A percentile compares a stretch with the other conserved stretches of the same genome.
Evolutionary conservation across 176 grass and related monocot genomes (phyloP).

Genomic region (Carex kokanica): DNA sequence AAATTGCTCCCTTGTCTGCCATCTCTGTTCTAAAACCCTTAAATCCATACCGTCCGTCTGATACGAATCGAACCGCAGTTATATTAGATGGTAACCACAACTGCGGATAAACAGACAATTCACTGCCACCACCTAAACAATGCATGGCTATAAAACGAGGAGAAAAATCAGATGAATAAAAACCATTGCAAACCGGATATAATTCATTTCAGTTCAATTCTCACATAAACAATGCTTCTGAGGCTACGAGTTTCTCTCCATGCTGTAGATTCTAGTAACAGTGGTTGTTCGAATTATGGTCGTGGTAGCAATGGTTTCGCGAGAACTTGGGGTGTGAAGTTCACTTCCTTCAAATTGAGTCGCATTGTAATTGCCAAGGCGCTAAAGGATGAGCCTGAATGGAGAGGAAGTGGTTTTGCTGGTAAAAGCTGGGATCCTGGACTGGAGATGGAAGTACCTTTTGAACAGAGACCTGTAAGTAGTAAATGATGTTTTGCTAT

Average conservation of each 20-base stretch:
- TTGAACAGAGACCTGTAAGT: slow-evolving; percentile 85
- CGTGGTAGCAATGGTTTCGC: neutral
- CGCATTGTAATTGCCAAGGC: slow-evolving; percentile 43
- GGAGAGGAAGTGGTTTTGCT: slow-evolving; percentile 54
- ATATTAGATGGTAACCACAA: slow-evolving; percentile 1
- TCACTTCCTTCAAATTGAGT: slow-evolving; percentile 18
- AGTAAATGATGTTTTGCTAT: neutral
- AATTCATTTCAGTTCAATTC: neutral
- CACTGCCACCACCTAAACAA: slow-evolving; percentile 53
- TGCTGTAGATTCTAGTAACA: slow-evolving; percentile 19
- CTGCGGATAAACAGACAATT: slow-evolving; percentile 25
- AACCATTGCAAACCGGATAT: neutral
- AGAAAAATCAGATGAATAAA: slow-evolving; percentile 14
- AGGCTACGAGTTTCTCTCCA: slow-evolving; percentile 45
- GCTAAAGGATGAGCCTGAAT: slow-evolving; percentile 59
- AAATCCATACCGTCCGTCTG: slow-evolving; percentile 4
- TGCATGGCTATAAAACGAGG: slow-evolving; percentile 31
- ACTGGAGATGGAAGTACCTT: slow-evolving; percentile 80
- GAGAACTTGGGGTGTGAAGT: slow-evolving; percentile 5
- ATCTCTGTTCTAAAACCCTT: neutral
- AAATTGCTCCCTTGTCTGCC: neutral
- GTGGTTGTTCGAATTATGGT: neutral
- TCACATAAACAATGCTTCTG: slow-evolving; percentile 48
- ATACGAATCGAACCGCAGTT: neutral
- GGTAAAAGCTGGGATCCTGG: slow-evolving; percentile 77